Base-by-base conservation (phyloP, 1,139 yeast genomes). In the Nakaseomyces kungkrabaensis region DNA sequence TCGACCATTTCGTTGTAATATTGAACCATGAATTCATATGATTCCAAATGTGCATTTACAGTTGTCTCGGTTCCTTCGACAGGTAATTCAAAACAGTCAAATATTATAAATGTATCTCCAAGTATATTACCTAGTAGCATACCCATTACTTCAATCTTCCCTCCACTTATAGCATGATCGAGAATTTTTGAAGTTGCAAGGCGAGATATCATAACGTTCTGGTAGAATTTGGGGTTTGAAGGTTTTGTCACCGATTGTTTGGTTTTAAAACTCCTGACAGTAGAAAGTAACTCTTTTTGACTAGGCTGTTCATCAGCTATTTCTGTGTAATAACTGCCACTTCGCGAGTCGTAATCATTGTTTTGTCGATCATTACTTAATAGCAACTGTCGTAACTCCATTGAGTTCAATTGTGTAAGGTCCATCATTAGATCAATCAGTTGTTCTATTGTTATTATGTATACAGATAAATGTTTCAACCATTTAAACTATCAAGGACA, bases 51-150 rank as follows among this genome's bases (percentile, higher is more conserved):
- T 0, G 97, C 97, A 67, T 92, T 92, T 33, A 92, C 98, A 50
- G 97, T 69, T 0, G 97, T 88, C 65, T 92, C 97, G 0, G 97
- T 89, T 1, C 97, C 97, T 67, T 87, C 95, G 1, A 90, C 97
- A 0, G 97, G 97, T 45, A 92, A 69, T 5, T 90, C 82, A 65
- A 85, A 92, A 4, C 82, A 83, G 64, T 90, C 97, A 75, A 82
- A 75, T 0, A 92, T 85, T 3, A 87, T 76, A 54, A 92, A 78
- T 11, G 77, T 74, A 44, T 75, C 69, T 1, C 72, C 76, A 3
- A 74, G 68, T 9, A 86, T 75, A 56, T 82, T 82, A 0, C 97
- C 97, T 0, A 92, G 79, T 68, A 92, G 73, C 83, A 89, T 85
- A 4, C 97, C 97, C 97, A 92, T 90, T 11, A 92, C 81, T 65